Base-by-base conservation (phyloP, 2,329 filamentous ascomycete genomes). In the Beauveria sp. region DNA sequence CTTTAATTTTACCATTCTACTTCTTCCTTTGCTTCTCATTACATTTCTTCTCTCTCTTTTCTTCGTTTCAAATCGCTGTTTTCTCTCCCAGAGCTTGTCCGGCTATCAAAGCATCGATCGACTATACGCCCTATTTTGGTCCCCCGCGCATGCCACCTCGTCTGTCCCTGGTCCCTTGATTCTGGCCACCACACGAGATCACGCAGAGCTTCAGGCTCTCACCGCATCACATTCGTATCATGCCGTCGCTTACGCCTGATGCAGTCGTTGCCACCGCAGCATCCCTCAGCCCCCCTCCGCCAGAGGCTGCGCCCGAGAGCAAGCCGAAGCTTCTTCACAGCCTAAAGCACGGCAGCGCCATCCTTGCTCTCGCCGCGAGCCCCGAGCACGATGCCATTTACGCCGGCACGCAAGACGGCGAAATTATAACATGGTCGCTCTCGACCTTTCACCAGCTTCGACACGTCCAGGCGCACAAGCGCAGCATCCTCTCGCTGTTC, bases 401-500 rank as follows among this genome's bases (percentile, higher is more conserved):
- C 73, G 92, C 93, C 20, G 94, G 94, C 46, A 92, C 94, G 1
- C 92, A 97, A 71, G 90, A 91, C 64, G 94, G 94, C 63, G 91
- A 97, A 76, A 96, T 99, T 63, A 81, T 96, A 51, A 88, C 92
- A 50, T 99, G 92, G 89, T 92, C 89, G 3, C 82, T 99, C 50
- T 87, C 88, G 66, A 96, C 91, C 8, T 99, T 92, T 71, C 88
- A 96, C 73, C 86, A 89, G 55, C 84, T 90, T 30, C 81, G 84
- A 47, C 87, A 87, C 30, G 85, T 97, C 22, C 89, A 94, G 71
- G 94, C 91, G 5, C 94, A 99, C 76, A 89, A 91, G 70, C 90
- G 94, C 60, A 96, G 91, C 70, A 90, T 99, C 24, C 84, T 99
- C 53, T 91, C 88, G 61, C 81, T 99, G 3, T 89, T 86, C 70